These are phyloP conservation scores for Pseudogymnoascus sp. DNA, from an alignment of 2,329 filamentous ascomycete genomes.

Conservation along the genomic window DNA sequence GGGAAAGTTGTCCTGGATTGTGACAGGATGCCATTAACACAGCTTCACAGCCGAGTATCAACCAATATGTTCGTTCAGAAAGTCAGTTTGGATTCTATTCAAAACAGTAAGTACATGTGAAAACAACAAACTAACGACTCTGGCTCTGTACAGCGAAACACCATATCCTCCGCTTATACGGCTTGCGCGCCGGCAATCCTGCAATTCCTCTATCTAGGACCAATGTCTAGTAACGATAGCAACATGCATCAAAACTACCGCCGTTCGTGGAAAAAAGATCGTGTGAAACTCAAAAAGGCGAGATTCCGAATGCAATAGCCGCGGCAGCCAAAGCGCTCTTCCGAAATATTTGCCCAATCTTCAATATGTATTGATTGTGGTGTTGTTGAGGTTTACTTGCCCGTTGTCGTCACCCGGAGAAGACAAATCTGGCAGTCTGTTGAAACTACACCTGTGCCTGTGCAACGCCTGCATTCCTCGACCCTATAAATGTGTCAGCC, in stretches of 20 bases:
- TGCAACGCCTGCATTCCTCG: neutral
- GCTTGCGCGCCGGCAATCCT: neutral
- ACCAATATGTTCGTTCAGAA: neutral
- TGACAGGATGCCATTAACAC: neutral
- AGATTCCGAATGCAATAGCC: neutral
- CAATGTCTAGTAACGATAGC: conserved; percentile 1
- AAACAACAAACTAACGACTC: neutral
- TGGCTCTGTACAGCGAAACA: neutral
- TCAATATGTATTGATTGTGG: neutral
- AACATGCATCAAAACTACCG: neutral
- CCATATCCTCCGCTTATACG: neutral
- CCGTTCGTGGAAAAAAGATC: neutral
- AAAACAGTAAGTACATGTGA: neutral
- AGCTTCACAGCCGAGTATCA: neutral
- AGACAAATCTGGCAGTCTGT: neutral
- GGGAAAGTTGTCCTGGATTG: neutral
- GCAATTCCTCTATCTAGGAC: neutral
- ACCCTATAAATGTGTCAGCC: neutral
- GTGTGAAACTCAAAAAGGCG: neutral
- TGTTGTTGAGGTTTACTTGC: neutral
- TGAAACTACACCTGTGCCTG: neutral
- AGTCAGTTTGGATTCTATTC: neutral
- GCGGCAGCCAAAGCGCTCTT: no score
- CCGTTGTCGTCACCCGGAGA: neutral
- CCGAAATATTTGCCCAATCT: neutral